phyloP scores from a whole-genome alignment of 2,329 filamentous ascomycete genomes.

The Talaromyces rugulosus region DNA sequence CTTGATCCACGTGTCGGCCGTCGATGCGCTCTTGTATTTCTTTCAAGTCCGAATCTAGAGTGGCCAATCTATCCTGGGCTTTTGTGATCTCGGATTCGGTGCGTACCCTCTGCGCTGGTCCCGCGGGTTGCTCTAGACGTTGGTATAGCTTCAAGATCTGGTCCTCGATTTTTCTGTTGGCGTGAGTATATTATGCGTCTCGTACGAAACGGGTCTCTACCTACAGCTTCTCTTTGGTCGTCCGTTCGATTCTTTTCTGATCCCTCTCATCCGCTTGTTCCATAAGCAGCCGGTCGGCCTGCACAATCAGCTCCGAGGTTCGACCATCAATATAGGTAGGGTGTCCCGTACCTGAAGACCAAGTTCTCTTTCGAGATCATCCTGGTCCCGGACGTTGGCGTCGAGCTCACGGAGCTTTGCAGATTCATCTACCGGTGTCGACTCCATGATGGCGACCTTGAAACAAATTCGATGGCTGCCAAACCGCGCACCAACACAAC shows the following conservation, averaged over 20 bases:
- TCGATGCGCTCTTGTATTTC: conserved; percentile 80
- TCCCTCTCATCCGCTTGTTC: conserved; percentile 63
- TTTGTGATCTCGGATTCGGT: conserved; percentile 57
- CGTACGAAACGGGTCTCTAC: conserved; percentile 4
- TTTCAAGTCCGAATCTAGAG: conserved; percentile 66
- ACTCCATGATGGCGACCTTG: neutral
- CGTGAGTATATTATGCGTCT: neutral
- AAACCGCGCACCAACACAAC: neutral
- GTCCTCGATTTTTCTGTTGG: conserved; percentile 53
- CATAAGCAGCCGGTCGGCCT: conserved; percentile 56
- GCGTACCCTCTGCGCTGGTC: conserved; percentile 46
- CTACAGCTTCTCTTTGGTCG: conserved; percentile 45
- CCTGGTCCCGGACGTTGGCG: conserved; percentile 73
- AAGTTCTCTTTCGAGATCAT: conserved; percentile 87
- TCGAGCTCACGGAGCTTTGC: conserved; percentile 60
- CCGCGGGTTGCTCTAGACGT: conserved; percentile 53
- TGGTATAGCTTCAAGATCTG: conserved; percentile 60
- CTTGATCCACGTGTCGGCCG: conserved; percentile 61
- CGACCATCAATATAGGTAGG: neutral
- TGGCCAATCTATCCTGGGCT: conserved; percentile 60
- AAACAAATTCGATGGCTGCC: neutral
- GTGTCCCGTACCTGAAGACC: conserved; percentile 47
- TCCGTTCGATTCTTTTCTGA: conserved; percentile 59
- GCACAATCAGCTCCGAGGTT: neutral
- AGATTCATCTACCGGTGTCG: conserved; percentile 46